Base-by-base conservation (phyloP, 2,329 filamentous ascomycete genomes). In the Curvularia eragrostidis region DNA sequence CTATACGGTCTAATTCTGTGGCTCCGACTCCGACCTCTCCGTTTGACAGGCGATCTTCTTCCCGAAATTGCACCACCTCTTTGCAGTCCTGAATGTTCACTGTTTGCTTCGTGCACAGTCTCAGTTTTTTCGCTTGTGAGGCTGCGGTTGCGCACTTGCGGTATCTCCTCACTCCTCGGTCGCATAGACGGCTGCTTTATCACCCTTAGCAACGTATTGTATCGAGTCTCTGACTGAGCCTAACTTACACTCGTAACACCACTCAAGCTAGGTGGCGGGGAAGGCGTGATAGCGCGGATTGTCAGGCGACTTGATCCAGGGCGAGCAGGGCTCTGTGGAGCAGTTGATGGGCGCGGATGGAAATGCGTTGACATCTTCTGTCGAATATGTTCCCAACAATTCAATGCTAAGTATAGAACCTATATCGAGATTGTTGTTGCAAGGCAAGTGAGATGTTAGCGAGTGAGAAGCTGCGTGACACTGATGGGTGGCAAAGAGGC, bases 241-340 rank as follows among this genome's bases (percentile, higher is more conserved):
- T 53, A 51, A 4, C 61, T 56, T 1, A 23, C 34, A 9, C 44
- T 41, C 18, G 60, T 43, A 9, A 54, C 62, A 8, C 61, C 61
- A 32, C 24, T 49, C 48, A 51, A 24, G 15, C 61, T 67, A 2
- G 62, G 58, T 8, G 63, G 57, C 12, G 70, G 71, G 12, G 70
- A 73, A 8, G 71, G 70, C 8, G 67, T 63, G 26, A 74, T 68
- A 28, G 63, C 62, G 23, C 71, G 69, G 43, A 74, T 72, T 2
- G 70, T 74, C 0, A 66, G 72, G 52, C 59, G 59, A 23, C 63
- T 57, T 19, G 64, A 70, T 26, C 59, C 49, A 12, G 70, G 69
- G 61, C 13, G 67, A 61, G n/a, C 52, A 57, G 48, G 49, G 12
- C 13, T 44, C 15, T 23, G 34, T 28, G 34, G 47, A 3, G 48